Evolutionary conservation across 768 basidiomycete species (phyloP).

Genomic region (Russula ochroleuca): DNA sequence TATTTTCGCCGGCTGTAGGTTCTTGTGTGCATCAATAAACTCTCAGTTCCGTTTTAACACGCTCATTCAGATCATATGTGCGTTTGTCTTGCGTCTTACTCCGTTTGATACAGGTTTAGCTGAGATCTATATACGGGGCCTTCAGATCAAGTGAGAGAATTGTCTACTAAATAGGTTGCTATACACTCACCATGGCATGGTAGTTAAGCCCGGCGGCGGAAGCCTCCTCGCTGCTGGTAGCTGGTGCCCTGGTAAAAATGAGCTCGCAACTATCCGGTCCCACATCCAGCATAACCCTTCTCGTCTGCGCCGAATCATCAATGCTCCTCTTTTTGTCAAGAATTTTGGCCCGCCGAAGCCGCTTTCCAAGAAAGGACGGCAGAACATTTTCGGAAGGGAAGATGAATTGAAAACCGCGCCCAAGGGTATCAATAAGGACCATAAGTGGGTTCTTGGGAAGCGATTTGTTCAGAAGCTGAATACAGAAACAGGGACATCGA

Average conservation of each 20-base stretch:
- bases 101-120: background rate
- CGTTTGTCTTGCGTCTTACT: conserved; percentile 27
- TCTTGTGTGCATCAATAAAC: background rate
- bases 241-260: conserved; percentile 76
- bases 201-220: conserved; percentile 62
- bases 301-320: conserved; percentile 64
- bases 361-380: conserved; percentile 54
- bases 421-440: conserved; percentile 81
- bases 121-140: conserved; percentile 4
- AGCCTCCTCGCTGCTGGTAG: conserved; percentile 75
- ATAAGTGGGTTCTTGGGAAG: conserved; percentile 46
- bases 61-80: conserved; percentile 58
- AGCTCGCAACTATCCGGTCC: conserved; percentile 73
- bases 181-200: background rate
- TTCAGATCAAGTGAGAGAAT: conserved; percentile 30
- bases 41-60: background rate
- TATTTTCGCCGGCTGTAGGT: conserved; percentile 80
- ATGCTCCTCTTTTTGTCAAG: conserved; percentile 62
- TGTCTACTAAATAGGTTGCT: background rate
- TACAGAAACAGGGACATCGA: conserved; percentile 70
- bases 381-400: conserved; percentile 81
- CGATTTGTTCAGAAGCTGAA: background rate
- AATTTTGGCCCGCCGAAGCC: conserved; percentile 71
- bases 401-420: conserved; percentile 90
- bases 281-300: conserved; percentile 59